A percentile compares a stretch with the other conserved stretches of the same genome.
phyloP scores from a whole-genome alignment of 371 early-diverging fungal genomes.

The Haplosporangium sp. region DNA sequence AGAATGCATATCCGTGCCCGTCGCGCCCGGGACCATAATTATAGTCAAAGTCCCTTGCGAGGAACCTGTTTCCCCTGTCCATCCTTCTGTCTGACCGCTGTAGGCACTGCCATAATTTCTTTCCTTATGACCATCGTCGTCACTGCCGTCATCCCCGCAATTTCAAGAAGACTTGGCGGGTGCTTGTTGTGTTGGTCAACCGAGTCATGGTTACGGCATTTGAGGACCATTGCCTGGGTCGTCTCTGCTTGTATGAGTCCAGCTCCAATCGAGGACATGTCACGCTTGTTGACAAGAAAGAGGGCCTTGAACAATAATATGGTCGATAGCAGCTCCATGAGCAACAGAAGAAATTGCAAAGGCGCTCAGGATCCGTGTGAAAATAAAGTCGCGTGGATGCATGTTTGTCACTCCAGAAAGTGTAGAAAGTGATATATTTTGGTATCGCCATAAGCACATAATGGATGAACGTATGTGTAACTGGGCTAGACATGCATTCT shows the following conservation, averaged over 20 bases:
- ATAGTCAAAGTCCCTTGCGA: too few relatives aligned
- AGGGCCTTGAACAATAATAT: not conserved
- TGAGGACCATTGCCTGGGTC: not conserved
- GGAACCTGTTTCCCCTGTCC: too few relatives aligned
- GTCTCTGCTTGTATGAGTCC: not conserved
- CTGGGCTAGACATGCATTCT: too few relatives aligned
- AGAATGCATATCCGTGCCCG: too few relatives aligned
- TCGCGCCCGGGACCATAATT: too few relatives aligned
- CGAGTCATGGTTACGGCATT: not conserved
- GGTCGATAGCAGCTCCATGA: conserved; percentile 2
- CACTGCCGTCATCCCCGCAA: not conserved
- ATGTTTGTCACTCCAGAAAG: not conserved
- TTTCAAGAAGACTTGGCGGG: not conserved
- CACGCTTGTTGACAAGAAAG: conserved; percentile 1
- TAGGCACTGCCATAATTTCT: not conserved
- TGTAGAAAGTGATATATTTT: not conserved
- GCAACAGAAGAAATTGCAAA: not conserved
- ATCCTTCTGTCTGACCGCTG: too few relatives aligned
- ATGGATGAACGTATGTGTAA: not conserved
- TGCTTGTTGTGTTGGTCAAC: not conserved
- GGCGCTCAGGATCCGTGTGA: not conserved
- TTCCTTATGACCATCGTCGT: conserved; percentile 10
- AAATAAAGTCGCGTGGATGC: conserved; percentile 1
- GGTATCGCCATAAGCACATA: not conserved
- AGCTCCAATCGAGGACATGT: conserved; percentile 4